Percentiles rank a stretch among this genome's conserved stretches.
Conservation (phyloP, 805 yeast species). For the Spathaspora arborariae region DNA sequence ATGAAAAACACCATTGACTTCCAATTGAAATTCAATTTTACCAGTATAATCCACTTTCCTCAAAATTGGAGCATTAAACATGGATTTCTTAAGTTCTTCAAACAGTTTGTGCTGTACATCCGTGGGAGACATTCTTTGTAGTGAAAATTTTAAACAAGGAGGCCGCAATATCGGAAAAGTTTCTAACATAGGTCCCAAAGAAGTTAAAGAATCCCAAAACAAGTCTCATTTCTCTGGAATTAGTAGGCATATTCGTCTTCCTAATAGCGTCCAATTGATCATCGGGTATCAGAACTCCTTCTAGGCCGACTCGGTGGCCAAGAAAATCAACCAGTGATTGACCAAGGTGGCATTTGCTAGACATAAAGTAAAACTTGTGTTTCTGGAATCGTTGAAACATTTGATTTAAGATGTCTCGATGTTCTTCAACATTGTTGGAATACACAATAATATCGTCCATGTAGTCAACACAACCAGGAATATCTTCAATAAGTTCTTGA, state of each 20-base stretch:
- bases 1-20: constrained; percentile 3
- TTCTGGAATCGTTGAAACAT: neutral
- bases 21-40: constrained; percentile 1
- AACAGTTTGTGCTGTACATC: neutral
- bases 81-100: neutral
- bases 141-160: neutral
- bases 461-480: constrained; percentile 1
- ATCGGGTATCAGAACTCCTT: neutral
- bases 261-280: neutral
- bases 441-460: constrained; percentile 2
- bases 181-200: neutral
- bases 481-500: neutral
- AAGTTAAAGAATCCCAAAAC: constrained; percentile 1
- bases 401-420: neutral
- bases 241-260: neutral
- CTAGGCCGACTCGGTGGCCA: neutral
- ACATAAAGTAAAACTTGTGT: neutral
- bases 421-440: neutral
- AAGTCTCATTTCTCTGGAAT: neutral
- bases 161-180: neutral
- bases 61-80: neutral
- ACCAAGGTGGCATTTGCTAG: neutral
- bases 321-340: neutral
- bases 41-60: neutral
- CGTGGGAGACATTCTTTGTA: neutral